Evolutionary conservation across 257 asterid genomes (phyloP).

Genomic region (Primulina eburnea): DNA sequence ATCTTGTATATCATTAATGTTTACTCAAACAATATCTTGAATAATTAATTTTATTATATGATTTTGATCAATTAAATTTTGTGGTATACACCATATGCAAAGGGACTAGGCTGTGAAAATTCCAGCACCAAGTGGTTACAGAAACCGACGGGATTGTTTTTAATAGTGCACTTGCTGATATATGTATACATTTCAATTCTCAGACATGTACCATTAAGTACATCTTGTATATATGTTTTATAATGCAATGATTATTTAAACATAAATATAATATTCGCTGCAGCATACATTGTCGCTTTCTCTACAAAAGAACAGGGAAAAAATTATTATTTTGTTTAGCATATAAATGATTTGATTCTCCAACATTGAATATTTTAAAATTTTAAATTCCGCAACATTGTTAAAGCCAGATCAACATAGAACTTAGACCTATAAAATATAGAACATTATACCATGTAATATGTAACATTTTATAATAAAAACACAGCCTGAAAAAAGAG

Average conservation of each 20-base stretch:
- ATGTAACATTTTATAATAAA: slow-evolving; percentile 12
- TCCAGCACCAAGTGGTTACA: slow-evolving; percentile 37
- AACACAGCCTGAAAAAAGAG: slow-evolving; percentile 36
- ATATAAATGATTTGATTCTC: slow-evolving; percentile 24
- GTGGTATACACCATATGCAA: slow-evolving; percentile 30
- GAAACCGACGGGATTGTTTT: slow-evolving; percentile 33
- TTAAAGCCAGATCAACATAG: slow-evolving; percentile 42
- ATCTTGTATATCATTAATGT: too few species aligned
- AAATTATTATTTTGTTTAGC: neutral
- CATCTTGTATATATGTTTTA: neutral
- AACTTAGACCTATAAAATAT: slow-evolving; percentile 45
- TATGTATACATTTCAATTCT: neutral
- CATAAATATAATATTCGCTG: neutral
- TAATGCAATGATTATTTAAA: neutral
- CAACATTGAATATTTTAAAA: slow-evolving; percentile 29
- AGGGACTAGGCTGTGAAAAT: slow-evolving; percentile 35
- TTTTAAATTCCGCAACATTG: slow-evolving; percentile 34
- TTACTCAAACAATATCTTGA: too few species aligned
- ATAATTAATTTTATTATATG: too few species aligned
- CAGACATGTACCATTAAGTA: neutral
- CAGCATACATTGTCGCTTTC: slow-evolving; percentile 23
- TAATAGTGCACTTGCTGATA: neutral
- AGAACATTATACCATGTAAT: neutral
- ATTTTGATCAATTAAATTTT: slow-evolving; percentile 22
- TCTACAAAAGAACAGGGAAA: neutral